Evolutionary conservation across 2,329 filamentous ascomycete species (phyloP).

Genomic region (Macrophomina phaseolina): DNA sequence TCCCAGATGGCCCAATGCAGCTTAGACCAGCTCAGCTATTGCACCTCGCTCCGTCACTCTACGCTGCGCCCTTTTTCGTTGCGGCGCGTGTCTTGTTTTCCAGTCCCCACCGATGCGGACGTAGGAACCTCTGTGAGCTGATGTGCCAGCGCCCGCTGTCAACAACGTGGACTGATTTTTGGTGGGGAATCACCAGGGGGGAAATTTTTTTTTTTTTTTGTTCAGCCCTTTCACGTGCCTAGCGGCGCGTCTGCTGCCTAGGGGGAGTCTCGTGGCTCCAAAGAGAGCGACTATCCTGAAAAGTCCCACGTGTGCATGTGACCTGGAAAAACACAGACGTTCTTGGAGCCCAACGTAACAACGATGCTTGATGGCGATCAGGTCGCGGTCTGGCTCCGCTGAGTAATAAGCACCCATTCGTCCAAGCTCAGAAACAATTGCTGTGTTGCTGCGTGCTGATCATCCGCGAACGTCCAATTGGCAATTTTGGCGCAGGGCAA

Average conservation of each 20-base stretch:
- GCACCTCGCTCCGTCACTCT: neutral
- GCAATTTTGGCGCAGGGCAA: neutral
- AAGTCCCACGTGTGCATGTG: too few relatives aligned
- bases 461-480: neutral
- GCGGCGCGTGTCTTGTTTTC: too few relatives aligned
- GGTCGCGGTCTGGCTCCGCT: neutral
- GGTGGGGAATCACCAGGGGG: neutral
- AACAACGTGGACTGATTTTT: neutral
- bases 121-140: neutral
- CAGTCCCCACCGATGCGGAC: neutral
- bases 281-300: too few relatives aligned
- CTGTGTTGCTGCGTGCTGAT: neutral
- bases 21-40: neutral
- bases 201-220: neutral
- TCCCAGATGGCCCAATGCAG: neutral
- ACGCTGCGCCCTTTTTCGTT: neutral
- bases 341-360: neutral
- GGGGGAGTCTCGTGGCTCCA: too few relatives aligned
- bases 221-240: too few relatives aligned
- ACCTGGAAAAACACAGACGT: neutral
- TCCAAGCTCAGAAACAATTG: neutral
- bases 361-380: neutral
- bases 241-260: too few relatives aligned
- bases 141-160: too few relatives aligned
- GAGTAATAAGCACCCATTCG: neutral